Percentiles rank a stretch among this genome's conserved stretches.
phyloP scores from a whole-genome alignment of 1,284 basidiomycete genomes.

The Leccinum angustisporum region DNA sequence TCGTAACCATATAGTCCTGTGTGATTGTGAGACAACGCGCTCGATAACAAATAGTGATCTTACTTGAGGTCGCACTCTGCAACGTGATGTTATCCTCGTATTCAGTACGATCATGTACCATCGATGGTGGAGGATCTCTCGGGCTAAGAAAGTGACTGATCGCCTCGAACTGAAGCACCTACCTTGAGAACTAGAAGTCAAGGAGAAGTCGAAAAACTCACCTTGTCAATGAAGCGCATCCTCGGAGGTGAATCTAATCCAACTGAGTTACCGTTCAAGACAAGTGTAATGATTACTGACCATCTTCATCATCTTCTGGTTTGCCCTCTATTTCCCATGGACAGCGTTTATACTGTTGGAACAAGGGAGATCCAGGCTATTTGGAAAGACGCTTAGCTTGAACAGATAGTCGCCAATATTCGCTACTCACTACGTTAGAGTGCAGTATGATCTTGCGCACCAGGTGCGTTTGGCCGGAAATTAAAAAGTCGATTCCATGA shows the following conservation, averaged over 20 bases:
- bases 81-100: constrained; percentile 74
- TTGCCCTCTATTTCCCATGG: constrained; percentile 79
- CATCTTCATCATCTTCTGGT: constrained; percentile 77
- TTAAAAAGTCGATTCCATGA: constrained; percentile 81
- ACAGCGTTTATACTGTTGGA: constrained; percentile 87
- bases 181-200: not conserved
- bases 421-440: constrained; percentile 74
- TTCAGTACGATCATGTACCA: constrained; percentile 84
- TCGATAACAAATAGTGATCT: constrained; percentile 30
- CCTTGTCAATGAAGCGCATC: constrained; percentile 67
- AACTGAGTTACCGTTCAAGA: constrained; percentile 5
- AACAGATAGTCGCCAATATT: not conserved
- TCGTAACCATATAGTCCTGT: constrained; percentile 76
- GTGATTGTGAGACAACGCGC: constrained; percentile 19
- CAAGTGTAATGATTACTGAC: constrained; percentile 35
- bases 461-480: constrained; percentile 66
- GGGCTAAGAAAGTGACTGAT: constrained; percentile 75
- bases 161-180: constrained; percentile 57
- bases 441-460: constrained; percentile 87
- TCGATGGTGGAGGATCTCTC: constrained; percentile 69
- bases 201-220: constrained; percentile 29
- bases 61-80: constrained; percentile 73
- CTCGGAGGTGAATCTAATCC: constrained; percentile 63
- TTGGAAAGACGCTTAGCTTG: too few relatives aligned
- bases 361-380: constrained; percentile 57